A percentile compares a stretch with the other conserved stretches of the same genome.
Evolutionary conservation across 2,329 filamentous ascomycete species (phyloP).

Genomic region (Ophiostoma piceae): DNA sequence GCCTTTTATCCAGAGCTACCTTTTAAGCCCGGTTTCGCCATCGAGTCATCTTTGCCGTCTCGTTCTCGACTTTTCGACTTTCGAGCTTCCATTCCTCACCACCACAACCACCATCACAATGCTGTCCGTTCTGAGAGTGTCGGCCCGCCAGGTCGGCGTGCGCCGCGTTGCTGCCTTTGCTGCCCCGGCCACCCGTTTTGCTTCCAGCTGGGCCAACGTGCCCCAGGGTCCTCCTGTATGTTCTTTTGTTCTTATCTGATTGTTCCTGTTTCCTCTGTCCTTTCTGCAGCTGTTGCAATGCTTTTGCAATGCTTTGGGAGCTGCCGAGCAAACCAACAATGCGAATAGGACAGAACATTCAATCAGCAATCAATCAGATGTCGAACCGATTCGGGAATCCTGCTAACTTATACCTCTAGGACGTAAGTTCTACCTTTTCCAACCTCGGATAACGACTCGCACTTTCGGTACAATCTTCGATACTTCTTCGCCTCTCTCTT

Average conservation of each 20-base stretch:
- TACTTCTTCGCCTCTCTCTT: constrained; percentile 5
- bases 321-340: neutral
- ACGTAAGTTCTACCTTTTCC: constrained; percentile 32
- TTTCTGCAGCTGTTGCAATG: neutral
- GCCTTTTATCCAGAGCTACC: constrained; percentile 9
- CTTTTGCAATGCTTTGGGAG: neutral
- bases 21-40: constrained; percentile 17
- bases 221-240: constrained; percentile 90
- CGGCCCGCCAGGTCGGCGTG: constrained; percentile 44
- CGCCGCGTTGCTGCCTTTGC: constrained; percentile 38
- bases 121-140: constrained; percentile 53
- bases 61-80: neutral
- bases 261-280: neutral
- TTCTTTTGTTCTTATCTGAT: neutral
- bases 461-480: neutral
- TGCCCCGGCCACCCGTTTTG: constrained; percentile 45
- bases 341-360: neutral
- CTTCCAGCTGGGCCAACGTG: constrained; percentile 85
- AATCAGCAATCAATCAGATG: neutral
- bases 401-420: constrained; percentile 31
- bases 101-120: constrained; percentile 38
- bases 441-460: constrained; percentile 28
- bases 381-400: neutral
- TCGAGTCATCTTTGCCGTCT: constrained; percentile 5
- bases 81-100: neutral